phyloP scores from a whole-genome alignment of 2,329 filamentous ascomycete genomes.

The Cercospora janseana region DNA sequence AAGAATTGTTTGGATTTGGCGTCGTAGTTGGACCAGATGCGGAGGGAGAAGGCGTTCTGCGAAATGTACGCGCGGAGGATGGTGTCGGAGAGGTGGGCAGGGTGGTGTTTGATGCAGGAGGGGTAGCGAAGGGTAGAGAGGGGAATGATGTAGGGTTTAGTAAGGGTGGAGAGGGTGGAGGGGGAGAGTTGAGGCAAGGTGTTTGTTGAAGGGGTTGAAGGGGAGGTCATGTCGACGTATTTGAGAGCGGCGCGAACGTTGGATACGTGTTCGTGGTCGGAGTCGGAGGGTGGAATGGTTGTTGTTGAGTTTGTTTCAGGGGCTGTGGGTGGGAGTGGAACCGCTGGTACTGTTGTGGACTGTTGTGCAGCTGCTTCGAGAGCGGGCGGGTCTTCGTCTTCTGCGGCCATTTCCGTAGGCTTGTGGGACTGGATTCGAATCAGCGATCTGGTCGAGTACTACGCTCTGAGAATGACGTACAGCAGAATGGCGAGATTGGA shows the following conservation, averaged over 20 bases:
- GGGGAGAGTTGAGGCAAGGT: neutral
- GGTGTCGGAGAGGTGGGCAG: slow-evolving; percentile 10
- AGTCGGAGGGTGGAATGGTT: neutral
- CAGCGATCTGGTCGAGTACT: too few species aligned
- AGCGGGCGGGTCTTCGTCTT: too few species aligned
- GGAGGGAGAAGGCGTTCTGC: slow-evolving; percentile 14
- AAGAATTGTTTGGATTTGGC: slow-evolving; percentile 6
- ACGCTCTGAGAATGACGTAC: neutral
- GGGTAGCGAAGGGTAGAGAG: slow-evolving; percentile 11
- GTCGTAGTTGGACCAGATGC: slow-evolving; percentile 28
- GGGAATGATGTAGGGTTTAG: neutral
- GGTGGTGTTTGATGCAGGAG: neutral
- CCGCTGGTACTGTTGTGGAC: neutral
- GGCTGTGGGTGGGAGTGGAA: too few species aligned
- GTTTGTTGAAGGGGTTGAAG: neutral
- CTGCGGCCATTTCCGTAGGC: too few species aligned
- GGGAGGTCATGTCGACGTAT: neutral
- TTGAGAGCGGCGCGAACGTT: neutral
- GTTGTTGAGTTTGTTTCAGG: neutral
- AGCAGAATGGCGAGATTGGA: neutral
- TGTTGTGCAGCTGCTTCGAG: neutral
- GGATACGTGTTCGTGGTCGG: neutral
- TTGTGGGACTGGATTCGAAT: too few species aligned
- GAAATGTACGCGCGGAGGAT: slow-evolving; percentile 17
- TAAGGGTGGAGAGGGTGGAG: neutral